Percentiles rank a stretch among this genome's conserved stretches.
Conservation (phyloP, 2,329 filamentous ascomycete species). For the Diaporthe humulicola region DNA sequence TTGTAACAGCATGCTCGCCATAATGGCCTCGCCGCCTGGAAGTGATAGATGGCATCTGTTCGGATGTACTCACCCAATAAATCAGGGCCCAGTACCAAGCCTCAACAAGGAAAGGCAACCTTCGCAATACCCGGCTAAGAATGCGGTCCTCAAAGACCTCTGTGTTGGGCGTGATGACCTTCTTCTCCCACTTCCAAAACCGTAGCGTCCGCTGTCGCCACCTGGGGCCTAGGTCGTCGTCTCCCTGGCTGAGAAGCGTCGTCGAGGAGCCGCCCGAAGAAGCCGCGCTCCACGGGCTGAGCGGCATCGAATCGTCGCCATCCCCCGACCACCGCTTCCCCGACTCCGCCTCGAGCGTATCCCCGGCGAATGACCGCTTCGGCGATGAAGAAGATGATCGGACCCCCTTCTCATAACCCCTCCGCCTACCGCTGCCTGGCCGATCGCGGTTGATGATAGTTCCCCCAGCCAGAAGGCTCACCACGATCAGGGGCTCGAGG, state of each 20-base stretch:
- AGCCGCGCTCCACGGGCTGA: conserved; percentile 35
- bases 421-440: conserved; percentile 14
- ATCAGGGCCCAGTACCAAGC: conserved; percentile 84
- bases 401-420: not conserved
- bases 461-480: conserved; percentile 70
- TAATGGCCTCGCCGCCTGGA: no score
- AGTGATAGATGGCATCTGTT: not conserved
- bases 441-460: conserved; percentile 72
- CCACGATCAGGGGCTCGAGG: conserved; percentile 72
- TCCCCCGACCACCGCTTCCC: conserved; percentile 43
- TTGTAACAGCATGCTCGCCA: not conserved
- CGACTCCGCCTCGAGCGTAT: conserved; percentile 41
- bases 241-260: conserved; percentile 38
- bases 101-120: conserved; percentile 80
- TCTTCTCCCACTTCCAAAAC: conserved; percentile 58
- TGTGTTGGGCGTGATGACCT: conserved; percentile 73
- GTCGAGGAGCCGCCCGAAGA: conserved; percentile 44
- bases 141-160: conserved; percentile 69
- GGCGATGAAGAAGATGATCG: conserved; percentile 43
- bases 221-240: conserved; percentile 39
- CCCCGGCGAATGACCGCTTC: conserved; percentile 48
- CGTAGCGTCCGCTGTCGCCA: conserved; percentile 45
- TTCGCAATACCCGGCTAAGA: conserved; percentile 73
- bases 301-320: conserved; percentile 36
- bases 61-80: conserved; percentile 74